phyloP scores from a whole-genome alignment of 441 rosid genomes.

The Pelargonium exstipulatum region DNA sequence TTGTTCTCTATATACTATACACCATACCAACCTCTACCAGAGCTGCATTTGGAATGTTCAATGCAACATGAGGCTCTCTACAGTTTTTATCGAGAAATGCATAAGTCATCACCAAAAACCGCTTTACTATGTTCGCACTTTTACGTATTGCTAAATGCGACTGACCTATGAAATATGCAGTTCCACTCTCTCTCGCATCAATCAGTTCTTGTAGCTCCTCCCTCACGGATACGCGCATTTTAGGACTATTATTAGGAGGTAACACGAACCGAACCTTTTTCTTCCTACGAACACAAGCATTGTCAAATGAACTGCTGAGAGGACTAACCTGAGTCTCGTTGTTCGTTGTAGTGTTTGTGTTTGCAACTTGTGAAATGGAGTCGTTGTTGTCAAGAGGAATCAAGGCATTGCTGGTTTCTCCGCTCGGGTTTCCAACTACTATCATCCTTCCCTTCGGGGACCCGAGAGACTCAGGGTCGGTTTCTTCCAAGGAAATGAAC shows the following conservation, averaged over 20 bases:
- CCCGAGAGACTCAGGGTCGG: constrained; percentile 26
- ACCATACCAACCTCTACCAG: constrained; percentile 58
- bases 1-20: constrained; percentile 28
- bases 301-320: not conserved
- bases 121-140: constrained; percentile 39
- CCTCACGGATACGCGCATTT: constrained; percentile 24
- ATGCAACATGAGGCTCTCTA: constrained; percentile 42
- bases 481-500: constrained; percentile 49
- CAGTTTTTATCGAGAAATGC: constrained; percentile 44
- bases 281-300: constrained; percentile 11
- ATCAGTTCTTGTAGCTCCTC: constrained; percentile 44
- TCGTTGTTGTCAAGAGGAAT: constrained; percentile 24
- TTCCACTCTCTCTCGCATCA: constrained; percentile 55
- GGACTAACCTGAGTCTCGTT: constrained; percentile 12
- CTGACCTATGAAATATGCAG: constrained; percentile 53
- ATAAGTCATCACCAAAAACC: constrained; percentile 35
- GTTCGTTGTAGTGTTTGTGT: not conserved
- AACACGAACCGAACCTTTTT: constrained; percentile 46
- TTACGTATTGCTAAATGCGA: constrained; percentile 36
- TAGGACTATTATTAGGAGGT: constrained; percentile 30
- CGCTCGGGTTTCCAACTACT: constrained; percentile 29
- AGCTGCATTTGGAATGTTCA: constrained; percentile 58
- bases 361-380: not conserved
- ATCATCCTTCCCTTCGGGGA: constrained; percentile 40
- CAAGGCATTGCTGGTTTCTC: constrained; percentile 27